phyloP scores from a whole-genome alignment of 2,329 filamentous ascomycete genomes.

The Leptographium wingfieldii region DNA sequence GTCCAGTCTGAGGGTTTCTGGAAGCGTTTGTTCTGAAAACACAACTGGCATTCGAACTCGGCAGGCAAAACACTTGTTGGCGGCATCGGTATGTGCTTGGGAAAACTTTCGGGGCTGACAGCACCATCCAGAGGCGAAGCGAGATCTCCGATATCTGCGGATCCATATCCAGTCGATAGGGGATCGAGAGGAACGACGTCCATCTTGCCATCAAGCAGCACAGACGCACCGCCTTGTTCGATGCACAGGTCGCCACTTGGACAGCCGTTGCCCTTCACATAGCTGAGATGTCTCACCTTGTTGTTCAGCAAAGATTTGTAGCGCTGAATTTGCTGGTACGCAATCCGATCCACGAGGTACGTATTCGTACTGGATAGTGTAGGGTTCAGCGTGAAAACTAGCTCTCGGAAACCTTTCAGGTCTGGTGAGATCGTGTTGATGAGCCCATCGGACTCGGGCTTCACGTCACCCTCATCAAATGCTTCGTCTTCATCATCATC shows the following conservation, averaged over 20 bases:
- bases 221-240: constrained; percentile 52
- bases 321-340: constrained; percentile 64
- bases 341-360: constrained; percentile 68
- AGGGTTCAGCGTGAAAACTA: constrained; percentile 66
- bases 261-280: constrained; percentile 43
- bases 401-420: constrained; percentile 61
- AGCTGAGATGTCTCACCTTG: constrained; percentile 56
- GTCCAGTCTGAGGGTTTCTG: constrained; percentile 93
- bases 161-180: constrained; percentile 37
- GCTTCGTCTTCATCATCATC: constrained; percentile 47
- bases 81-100: constrained; percentile 67
- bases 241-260: constrained; percentile 50
- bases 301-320: constrained; percentile 65
- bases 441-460: constrained; percentile 47
- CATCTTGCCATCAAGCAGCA: constrained; percentile 46
- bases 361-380: constrained; percentile 39
- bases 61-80: constrained; percentile 66
- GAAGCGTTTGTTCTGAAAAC: constrained; percentile 74
- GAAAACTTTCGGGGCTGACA: constrained; percentile 63
- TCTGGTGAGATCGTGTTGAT: constrained; percentile 60
- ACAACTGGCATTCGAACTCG: constrained; percentile 80
- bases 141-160: constrained; percentile 49
- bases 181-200: constrained; percentile 47
- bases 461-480: constrained; percentile 46
- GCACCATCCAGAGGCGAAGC: constrained; percentile 51